These are phyloP conservation scores for Vigna nakashimae DNA, from an alignment of 306 rosid species.

Conservation along the genomic window DNA sequence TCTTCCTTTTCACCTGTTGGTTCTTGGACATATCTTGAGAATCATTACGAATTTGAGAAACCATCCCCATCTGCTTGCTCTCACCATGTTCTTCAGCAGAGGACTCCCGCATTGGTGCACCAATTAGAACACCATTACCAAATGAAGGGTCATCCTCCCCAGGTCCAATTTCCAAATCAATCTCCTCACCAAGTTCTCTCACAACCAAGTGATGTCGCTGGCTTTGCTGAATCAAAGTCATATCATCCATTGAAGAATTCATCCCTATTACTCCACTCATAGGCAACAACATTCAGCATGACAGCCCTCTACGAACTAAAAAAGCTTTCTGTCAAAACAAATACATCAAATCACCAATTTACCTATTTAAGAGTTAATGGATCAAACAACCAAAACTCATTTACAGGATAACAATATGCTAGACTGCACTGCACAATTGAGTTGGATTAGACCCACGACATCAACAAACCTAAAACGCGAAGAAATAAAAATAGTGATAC, in stretches of 20 bases:
- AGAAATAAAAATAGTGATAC: slow-evolving; percentile 36
- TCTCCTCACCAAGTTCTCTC: slow-evolving; percentile 91
- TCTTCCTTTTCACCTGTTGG: slow-evolving; percentile 81
- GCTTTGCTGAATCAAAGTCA: slow-evolving; percentile 94
- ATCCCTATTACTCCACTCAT: slow-evolving; percentile 66
- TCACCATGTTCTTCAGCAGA: slow-evolving; percentile 83
- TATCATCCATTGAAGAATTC: slow-evolving; percentile 95
- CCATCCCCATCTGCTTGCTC: slow-evolving; percentile 82
- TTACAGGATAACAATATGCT: not conserved
- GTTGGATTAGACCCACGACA: slow-evolving; percentile 19
- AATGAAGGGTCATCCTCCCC: slow-evolving; percentile 97
- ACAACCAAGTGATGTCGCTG: slow-evolving; percentile 95
- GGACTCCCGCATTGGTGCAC: slow-evolving; percentile 75
- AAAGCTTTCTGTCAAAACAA: slow-evolving; percentile 42
- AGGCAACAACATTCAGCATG: slow-evolving; percentile 93
- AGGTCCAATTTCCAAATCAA: slow-evolving; percentile 95
- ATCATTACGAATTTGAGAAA: slow-evolving; percentile 76
- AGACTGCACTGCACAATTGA: slow-evolving; percentile 34
- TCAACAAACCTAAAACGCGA: slow-evolving; percentile 33
- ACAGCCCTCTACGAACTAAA: slow-evolving; percentile 53
- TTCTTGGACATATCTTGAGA: slow-evolving; percentile 78
- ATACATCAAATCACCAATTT: slow-evolving; percentile 15
- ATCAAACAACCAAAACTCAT: slow-evolving; percentile 36
- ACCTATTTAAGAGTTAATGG: slow-evolving; percentile 1
- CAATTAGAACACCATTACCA: slow-evolving; percentile 74